Evolutionary conservation across 257 asterid genomes (phyloP).

Genomic region (Haberlea rhodopensis): DNA sequence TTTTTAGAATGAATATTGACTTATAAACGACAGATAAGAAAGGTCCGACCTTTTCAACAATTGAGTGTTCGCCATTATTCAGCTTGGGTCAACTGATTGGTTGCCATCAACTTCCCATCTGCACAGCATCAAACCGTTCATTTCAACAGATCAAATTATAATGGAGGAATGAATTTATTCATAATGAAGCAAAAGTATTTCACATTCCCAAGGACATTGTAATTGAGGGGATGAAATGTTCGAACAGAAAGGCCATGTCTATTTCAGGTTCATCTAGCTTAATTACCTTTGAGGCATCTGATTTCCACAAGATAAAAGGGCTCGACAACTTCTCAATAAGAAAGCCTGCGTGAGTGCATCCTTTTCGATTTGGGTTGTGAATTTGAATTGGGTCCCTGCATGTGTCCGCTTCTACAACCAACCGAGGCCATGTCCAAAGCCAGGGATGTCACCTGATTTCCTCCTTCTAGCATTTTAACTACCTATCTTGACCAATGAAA

Average conservation of each 20-base stretch:
- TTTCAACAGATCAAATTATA: not conserved
- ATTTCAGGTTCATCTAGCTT: not conserved
- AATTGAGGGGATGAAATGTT: not conserved
- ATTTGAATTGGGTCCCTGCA: constrained; percentile 40
- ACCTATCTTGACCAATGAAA: constrained; percentile 36
- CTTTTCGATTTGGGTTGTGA: constrained; percentile 30
- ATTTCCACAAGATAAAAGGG: not conserved
- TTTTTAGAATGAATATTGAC: not conserved
- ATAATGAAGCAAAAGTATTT: no score
- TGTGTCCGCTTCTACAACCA: constrained; percentile 63
- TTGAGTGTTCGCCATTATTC: not conserved
- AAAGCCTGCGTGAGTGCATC: constrained; percentile 50
- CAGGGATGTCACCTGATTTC: constrained; percentile 34
- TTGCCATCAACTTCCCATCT: not conserved
- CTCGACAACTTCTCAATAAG: constrained; percentile 35
- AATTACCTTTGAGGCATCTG: not conserved
- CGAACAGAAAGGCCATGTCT: not conserved
- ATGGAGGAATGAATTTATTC: not conserved
- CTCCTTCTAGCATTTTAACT: constrained; percentile 69
- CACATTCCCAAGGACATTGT: not conserved
- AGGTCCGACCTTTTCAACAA: not conserved
- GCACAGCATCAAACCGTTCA: not conserved
- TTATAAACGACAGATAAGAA: not conserved
- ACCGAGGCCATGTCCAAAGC: constrained; percentile 42
- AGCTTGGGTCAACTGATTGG: not conserved